Evolutionary conservation across 1,284 basidiomycete species (phyloP).

Genomic region (Austroboletus niveus): DNA sequence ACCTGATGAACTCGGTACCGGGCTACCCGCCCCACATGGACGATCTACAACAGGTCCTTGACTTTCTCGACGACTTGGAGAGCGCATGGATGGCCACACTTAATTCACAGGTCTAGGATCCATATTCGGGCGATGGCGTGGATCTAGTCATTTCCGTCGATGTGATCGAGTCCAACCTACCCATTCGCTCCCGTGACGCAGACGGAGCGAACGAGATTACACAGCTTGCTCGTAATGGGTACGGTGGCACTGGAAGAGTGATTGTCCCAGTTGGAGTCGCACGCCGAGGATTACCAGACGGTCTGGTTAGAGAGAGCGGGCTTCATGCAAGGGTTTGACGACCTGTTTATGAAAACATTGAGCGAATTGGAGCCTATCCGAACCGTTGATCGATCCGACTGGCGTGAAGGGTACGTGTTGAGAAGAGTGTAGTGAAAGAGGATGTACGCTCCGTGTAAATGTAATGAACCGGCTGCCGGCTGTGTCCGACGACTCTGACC

Average conservation of each 20-base stretch:
- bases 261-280: slow-evolving; percentile 41
- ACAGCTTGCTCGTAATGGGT: slow-evolving; percentile 61
- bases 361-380: slow-evolving; percentile 48
- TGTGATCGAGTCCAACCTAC: slow-evolving; percentile 19
- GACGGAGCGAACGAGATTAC: slow-evolving; percentile 65
- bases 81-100: slow-evolving; percentile 67
- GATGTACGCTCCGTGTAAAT: neutral
- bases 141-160: slow-evolving; percentile 45
- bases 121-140: slow-evolving; percentile 42
- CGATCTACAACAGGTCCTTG: slow-evolving; percentile 50
- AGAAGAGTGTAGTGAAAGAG: slow-evolving; percentile 1
- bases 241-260: slow-evolving; percentile 62
- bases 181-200: slow-evolving; percentile 49
- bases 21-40: slow-evolving; percentile 51
- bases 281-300: slow-evolving; percentile 38
- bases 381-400: slow-evolving; percentile 22
- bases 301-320: slow-evolving; percentile 45
- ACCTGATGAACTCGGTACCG: too few relatives aligned
- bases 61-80: slow-evolving; percentile 69
- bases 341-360: slow-evolving; percentile 58
- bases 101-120: slow-evolving; percentile 61
- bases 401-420: slow-evolving; percentile 26
- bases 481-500: slow-evolving; percentile 33
- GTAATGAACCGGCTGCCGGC: slow-evolving; percentile 15
- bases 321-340: slow-evolving; percentile 58